These are phyloP conservation scores for Hyaloscypha finlandica DNA, from an alignment of 495 filamentous ascomycete genomes.

Conservation along the genomic window DNA sequence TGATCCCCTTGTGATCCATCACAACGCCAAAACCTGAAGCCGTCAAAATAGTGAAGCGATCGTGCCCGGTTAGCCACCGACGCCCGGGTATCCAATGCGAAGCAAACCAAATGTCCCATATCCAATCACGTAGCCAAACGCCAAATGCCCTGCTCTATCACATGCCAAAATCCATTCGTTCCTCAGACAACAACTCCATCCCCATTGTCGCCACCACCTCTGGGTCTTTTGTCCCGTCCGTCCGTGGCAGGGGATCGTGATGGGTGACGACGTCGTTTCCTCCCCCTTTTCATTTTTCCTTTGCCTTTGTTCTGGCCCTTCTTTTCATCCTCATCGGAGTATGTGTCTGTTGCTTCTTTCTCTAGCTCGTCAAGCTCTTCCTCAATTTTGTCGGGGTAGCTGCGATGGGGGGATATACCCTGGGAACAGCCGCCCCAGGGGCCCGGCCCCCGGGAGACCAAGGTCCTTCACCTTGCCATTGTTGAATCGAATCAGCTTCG, in stretches of 20 bases:
- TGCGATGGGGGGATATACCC: not conserved
- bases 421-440: not conserved
- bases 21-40: not conserved
- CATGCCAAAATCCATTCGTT: not conserved
- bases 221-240: not conserved
- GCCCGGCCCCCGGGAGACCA: not conserved
- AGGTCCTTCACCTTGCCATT: not conserved
- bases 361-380: not conserved
- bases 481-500: not conserved
- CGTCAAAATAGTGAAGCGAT: not conserved
- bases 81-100: constrained; percentile 6
- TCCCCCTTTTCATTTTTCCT: not conserved
- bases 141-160: not conserved
- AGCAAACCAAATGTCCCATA: not conserved
- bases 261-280: not conserved
- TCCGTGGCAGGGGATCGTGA: not conserved
- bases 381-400: not conserved
- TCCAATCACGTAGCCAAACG: not conserved
- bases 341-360: not conserved
- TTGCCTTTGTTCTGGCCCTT: not conserved
- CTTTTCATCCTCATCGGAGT: not conserved
- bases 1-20: not conserved
- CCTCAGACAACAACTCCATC: not conserved
- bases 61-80: not conserved
- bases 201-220: not conserved